These are phyloP conservation scores for Geotrichum histeridarum DNA, from an alignment of 1,139 yeast species.

Conservation along the genomic window DNA sequence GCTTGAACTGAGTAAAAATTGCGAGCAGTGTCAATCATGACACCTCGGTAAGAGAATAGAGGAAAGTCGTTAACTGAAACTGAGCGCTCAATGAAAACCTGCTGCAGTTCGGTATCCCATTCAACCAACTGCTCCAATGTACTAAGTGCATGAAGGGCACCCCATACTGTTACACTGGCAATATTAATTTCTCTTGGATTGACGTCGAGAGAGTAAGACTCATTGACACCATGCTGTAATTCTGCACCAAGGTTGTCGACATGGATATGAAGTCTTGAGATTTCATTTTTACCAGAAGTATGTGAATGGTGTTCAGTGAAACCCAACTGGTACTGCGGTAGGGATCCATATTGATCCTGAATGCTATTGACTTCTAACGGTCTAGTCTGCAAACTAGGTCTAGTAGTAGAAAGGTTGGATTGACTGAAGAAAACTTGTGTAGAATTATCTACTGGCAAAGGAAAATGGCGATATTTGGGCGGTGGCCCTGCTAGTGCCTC, in stretches of 20 bases:
- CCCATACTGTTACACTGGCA: constrained; percentile 43
- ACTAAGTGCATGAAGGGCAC: constrained; percentile 44
- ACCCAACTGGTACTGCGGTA: too few relatives aligned
- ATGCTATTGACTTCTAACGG: too few relatives aligned
- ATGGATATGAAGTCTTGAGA: constrained; percentile 18
- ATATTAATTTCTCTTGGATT: constrained; percentile 30
- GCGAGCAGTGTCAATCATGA: constrained; percentile 45
- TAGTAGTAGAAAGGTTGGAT: too few relatives aligned
- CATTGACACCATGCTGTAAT: constrained; percentile 44
- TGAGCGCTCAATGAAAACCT: constrained; percentile 35
- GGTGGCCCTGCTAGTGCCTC: constrained; percentile 20
- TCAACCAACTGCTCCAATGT: constrained; percentile 45
- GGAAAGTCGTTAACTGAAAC: constrained; percentile 43
- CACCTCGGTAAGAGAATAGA: constrained; percentile 44
- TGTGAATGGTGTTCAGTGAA: too few relatives aligned
- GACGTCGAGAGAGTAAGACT: constrained; percentile 38
- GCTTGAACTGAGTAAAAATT: constrained; percentile 39
- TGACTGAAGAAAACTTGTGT: too few relatives aligned
- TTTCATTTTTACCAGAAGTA: background rate
- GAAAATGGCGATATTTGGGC: constrained; percentile 20
- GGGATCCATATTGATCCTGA: too few relatives aligned
- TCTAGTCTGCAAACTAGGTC: too few relatives aligned
- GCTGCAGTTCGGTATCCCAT: constrained; percentile 3
- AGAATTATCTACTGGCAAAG: constrained; percentile 4
- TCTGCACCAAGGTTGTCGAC: constrained; percentile 36